A percentile compares a stretch with the other conserved stretches of the same genome.
Conservation (phyloP, 352 stramenopile genomes). For the Phytophthora agathidicida region DNA sequence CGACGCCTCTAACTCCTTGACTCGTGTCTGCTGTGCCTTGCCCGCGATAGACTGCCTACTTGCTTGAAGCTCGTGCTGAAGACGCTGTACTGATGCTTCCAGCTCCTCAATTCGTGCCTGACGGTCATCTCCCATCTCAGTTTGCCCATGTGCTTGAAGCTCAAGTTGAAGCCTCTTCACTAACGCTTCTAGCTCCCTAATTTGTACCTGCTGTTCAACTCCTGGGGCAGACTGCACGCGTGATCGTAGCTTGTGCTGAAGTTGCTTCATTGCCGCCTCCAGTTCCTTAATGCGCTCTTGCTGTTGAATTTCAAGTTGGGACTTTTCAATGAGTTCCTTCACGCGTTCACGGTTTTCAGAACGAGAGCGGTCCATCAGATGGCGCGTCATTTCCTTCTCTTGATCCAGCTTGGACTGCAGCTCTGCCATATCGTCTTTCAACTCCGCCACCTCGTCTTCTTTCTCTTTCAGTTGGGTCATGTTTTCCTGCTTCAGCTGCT, state of each 20-base stretch:
- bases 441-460: constrained; percentile 31
- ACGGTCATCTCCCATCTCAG: too few species aligned
- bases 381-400: constrained; percentile 52
- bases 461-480: constrained; percentile 38
- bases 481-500: constrained; percentile 47
- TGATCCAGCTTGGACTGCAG: constrained; percentile 67
- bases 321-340: constrained; percentile 22
- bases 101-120: too few species aligned
- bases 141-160: too few species aligned
- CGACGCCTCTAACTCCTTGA: constrained; percentile 34
- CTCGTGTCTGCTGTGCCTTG: constrained; percentile 21
- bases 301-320: constrained; percentile 14
- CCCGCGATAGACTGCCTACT: too few species aligned
- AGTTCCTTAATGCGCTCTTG: constrained; percentile 13
- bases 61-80: too few species aligned
- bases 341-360: constrained; percentile 34
- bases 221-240: constrained; percentile 17
- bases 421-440: constrained; percentile 62
- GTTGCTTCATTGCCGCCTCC: constrained; percentile 25
- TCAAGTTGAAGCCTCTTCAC: too few species aligned
- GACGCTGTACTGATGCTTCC: too few species aligned
- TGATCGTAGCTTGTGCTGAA: constrained; percentile 29
- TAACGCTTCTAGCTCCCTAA: not conserved
- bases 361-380: constrained; percentile 50
- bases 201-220: not conserved